Percentiles rank a stretch among this genome's conserved stretches.
phyloP scores from a whole-genome alignment of 1,284 basidiomycete species.

The Cystobasidiaceae sp. region DNA sequence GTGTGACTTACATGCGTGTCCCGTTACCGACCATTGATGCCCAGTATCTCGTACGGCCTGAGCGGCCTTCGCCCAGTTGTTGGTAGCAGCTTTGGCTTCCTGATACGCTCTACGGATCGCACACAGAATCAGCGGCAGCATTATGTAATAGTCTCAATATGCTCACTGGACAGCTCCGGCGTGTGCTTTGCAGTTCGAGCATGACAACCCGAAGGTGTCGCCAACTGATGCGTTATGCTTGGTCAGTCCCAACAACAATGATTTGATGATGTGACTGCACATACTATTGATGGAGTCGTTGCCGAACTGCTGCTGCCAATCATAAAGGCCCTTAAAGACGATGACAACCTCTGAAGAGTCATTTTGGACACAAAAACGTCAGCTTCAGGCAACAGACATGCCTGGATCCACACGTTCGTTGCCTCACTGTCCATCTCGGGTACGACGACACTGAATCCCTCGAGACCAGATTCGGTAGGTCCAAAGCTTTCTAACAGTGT shows the following conservation, averaged over 20 bases:
- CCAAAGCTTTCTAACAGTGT: conserved; percentile 35
- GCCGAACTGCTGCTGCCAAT: conserved; percentile 33
- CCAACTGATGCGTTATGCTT: conserved; percentile 30
- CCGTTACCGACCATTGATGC: conserved; percentile 41
- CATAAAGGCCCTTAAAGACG: conserved; percentile 34
- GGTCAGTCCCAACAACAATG: too few relatives aligned
- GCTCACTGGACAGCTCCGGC: conserved; percentile 31
- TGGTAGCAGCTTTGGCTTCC: conserved; percentile 39
- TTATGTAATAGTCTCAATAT: background rate
- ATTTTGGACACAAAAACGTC: background rate
- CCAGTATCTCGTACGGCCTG: conserved; percentile 36
- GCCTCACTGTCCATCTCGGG: conserved; percentile 43
- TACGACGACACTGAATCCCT: conserved; percentile 37
- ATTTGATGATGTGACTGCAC: too few relatives aligned
- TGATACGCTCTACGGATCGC: conserved; percentile 35
- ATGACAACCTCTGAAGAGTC: conserved; percentile 17
- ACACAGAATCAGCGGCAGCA: background rate
- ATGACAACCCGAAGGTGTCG: conserved; percentile 32
- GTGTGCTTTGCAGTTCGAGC: conserved; percentile 38
- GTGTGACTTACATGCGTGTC: conserved; percentile 32
- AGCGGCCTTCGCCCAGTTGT: conserved; percentile 37
- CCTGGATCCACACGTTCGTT: too few relatives aligned
- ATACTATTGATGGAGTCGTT: background rate
- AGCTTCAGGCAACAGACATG: conserved; percentile 19
- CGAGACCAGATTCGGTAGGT: conserved; percentile 35